Evolutionary conservation across 257 asterid species (phyloP).

Genomic region (Thymus quinquecostatus): DNA sequence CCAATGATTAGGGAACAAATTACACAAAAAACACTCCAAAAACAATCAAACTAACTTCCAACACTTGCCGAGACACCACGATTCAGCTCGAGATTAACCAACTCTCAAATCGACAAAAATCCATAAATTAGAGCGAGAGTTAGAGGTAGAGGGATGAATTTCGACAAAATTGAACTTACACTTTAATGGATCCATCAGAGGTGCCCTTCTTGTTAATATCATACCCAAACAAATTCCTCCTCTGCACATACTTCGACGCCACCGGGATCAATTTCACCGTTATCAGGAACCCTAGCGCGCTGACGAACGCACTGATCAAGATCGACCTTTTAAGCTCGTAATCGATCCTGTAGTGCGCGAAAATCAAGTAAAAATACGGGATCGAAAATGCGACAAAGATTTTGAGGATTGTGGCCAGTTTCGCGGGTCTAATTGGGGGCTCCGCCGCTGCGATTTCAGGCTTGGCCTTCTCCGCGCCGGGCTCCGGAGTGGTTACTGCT

Average conservation of each 20-base stretch:
- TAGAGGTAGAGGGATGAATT: neutral
- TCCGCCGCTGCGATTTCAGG: slow-evolving; percentile 41
- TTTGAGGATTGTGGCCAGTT: slow-evolving; percentile 52
- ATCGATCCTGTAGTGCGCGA: slow-evolving; percentile 58
- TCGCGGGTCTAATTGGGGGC: slow-evolving; percentile 65
- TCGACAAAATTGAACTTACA: slow-evolving; percentile 52
- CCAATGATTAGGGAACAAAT: neutral
- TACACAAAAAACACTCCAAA: neutral
- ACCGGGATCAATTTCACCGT: slow-evolving; percentile 79
- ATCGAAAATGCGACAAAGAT: slow-evolving; percentile 49
- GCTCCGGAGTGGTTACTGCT: slow-evolving; percentile 30
- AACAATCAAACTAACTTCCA: neutral
- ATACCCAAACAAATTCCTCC: slow-evolving; percentile 81
- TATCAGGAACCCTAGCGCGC: slow-evolving; percentile 61
- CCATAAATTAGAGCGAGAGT: neutral
- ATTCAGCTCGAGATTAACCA: slow-evolving; percentile 20
- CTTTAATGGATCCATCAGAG: slow-evolving; percentile 87
- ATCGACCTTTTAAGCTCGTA: slow-evolving; percentile 64
- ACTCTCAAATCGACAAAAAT: slow-evolving; percentile 2
- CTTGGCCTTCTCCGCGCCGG: slow-evolving; percentile 35
- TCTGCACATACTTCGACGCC: slow-evolving; percentile 70
- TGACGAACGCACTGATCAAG: slow-evolving; percentile 58
- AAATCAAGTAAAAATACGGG: slow-evolving; percentile 70
- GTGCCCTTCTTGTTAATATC: slow-evolving; percentile 95
- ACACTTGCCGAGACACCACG: neutral